Conservation (phyloP, 2,329 filamentous ascomycete genomes). For the Botryosphaeria dothidea region DNA sequence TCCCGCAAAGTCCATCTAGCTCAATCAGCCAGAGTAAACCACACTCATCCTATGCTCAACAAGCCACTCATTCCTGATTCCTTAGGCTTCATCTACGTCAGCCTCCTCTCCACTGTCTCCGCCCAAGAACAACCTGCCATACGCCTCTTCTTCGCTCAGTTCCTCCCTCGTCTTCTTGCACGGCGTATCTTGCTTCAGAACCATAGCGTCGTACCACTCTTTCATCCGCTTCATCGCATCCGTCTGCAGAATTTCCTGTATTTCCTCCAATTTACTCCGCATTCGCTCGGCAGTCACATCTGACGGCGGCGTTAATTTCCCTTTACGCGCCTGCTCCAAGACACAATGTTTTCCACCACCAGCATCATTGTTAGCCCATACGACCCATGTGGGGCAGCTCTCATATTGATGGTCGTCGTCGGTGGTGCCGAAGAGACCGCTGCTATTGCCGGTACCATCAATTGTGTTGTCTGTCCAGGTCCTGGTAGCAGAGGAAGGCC, state of each 20-base stretch:
- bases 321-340: background rate
- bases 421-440: no score
- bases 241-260: no score
- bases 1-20: background rate
- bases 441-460: background rate
- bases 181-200: background rate
- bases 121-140: background rate
- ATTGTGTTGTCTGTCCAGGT: background rate
- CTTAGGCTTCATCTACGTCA: background rate
- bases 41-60: background rate
- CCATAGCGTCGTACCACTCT: slow-evolving; percentile 16
- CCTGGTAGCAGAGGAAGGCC: background rate
- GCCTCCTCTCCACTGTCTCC: background rate
- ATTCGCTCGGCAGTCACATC: no score
- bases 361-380: background rate
- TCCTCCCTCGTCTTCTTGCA: background rate
- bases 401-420: background rate
- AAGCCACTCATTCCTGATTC: background rate
- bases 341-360: background rate
- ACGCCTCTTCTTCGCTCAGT: slow-evolving; percentile 3
- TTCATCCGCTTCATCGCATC: slow-evolving; percentile 9
- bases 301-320: background rate
- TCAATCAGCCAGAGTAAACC: background rate
- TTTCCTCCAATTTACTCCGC: no score
- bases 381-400: background rate